phyloP scores from a whole-genome alignment of 2,329 filamentous ascomycete genomes.

The Apiospora pterosperma region DNA sequence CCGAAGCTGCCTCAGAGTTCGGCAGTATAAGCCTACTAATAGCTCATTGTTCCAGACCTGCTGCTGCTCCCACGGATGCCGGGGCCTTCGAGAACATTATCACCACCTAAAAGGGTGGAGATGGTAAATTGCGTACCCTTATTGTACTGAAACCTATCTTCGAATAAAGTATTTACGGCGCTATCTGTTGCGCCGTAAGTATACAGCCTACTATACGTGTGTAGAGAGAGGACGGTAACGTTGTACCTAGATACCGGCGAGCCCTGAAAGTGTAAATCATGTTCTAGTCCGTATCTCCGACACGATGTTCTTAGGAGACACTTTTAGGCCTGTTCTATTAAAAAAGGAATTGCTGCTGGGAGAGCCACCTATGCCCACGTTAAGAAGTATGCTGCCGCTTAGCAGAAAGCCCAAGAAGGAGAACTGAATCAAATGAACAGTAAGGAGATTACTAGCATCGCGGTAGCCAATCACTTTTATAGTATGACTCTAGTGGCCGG shows the following conservation, averaged over 20 bases:
- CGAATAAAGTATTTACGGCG: slow-evolving; percentile 97
- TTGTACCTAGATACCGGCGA: slow-evolving; percentile 78
- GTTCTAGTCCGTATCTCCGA: slow-evolving; percentile 95
- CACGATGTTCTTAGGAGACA: slow-evolving; percentile 98
- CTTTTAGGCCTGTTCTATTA: slow-evolving; percentile 97
- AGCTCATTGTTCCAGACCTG: slow-evolving; percentile 75
- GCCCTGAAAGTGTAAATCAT: slow-evolving; percentile 96
- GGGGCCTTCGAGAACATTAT: slow-evolving; percentile 72
- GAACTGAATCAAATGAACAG: slow-evolving; percentile 60
- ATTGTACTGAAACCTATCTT: slow-evolving; percentile 97
- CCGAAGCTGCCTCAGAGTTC: slow-evolving; percentile 66
- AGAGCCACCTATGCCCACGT: slow-evolving; percentile 88
- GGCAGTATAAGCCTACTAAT: slow-evolving; percentile 65
- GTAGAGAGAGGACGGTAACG: slow-evolving; percentile 14
- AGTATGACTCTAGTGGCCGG: too few relatives aligned
- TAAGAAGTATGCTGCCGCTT: slow-evolving; percentile 66
- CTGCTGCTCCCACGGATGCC: slow-evolving; percentile 70
- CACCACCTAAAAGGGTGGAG: slow-evolving; percentile 90
- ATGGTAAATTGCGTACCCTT: slow-evolving; percentile 96
- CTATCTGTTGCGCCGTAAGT: slow-evolving; percentile 92
- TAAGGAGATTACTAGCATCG: too few relatives aligned
- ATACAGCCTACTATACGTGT: background rate
- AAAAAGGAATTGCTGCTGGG: slow-evolving; percentile 94
- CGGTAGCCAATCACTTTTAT: too few relatives aligned
- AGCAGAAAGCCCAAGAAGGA: slow-evolving; percentile 50